Percentiles rank a stretch among this genome's conserved stretches.
phyloP scores from a whole-genome alignment of 345 rosid species.

The Trapa bicornis region DNA sequence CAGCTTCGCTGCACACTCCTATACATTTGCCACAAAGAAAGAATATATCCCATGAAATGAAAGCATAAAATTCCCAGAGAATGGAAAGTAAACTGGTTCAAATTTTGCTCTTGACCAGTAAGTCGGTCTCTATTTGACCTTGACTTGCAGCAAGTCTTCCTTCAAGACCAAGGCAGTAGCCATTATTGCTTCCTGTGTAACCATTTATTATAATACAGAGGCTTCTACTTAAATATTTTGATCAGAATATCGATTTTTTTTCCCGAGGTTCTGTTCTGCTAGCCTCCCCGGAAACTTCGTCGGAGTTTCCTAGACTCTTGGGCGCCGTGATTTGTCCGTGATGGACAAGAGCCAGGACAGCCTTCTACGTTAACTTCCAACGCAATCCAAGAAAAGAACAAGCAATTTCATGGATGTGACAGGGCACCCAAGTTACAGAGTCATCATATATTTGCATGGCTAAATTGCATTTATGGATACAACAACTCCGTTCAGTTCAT shows the following conservation, averaged over 20 bases:
- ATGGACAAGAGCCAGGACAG: too few species aligned
- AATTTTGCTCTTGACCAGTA: too few species aligned
- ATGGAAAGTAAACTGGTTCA: too few species aligned
- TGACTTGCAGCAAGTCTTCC: slow-evolving; percentile 31
- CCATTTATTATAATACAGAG: background rate
- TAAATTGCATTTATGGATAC: background rate
- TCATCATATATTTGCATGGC: background rate
- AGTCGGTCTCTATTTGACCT: background rate
- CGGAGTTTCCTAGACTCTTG: too few species aligned
- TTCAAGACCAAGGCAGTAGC: slow-evolving; percentile 6
- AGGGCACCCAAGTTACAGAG: background rate
- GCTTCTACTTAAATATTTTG: background rate
- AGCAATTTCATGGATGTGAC: background rate
- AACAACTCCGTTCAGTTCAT: background rate
- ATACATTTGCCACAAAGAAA: too few species aligned
- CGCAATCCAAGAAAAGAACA: background rate
- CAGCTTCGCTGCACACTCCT: too few species aligned
- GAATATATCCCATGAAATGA: too few species aligned
- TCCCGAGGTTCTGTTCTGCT: too few species aligned
- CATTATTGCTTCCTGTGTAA: background rate
- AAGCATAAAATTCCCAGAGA: too few species aligned
- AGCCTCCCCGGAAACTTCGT: too few species aligned
- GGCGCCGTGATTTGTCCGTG: too few species aligned
- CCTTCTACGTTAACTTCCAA: background rate
- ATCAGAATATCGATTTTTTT: too few species aligned